Percentiles rank a stretch among this genome's conserved stretches.
These are phyloP conservation scores for Sporisorium reilianum DNA, from an alignment of 1,284 basidiomycete genomes.

Conservation along the genomic window DNA sequence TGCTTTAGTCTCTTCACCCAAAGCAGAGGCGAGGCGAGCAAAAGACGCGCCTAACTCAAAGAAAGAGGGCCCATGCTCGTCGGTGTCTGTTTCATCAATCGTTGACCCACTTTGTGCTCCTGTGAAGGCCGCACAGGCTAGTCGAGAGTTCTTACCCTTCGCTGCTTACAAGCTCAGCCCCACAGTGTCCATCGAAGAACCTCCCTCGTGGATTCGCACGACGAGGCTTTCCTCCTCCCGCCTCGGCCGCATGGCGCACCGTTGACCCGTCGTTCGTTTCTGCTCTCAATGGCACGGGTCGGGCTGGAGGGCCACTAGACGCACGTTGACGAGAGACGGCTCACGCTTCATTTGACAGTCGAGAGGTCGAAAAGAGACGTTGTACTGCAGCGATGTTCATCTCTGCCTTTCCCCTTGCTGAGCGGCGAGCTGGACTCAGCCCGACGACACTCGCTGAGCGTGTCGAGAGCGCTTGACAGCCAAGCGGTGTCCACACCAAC, in stretches of 20 bases:
- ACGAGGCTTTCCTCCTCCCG: not conserved
- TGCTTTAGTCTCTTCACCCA: too few species aligned
- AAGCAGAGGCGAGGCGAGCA: too few species aligned
- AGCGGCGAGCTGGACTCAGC: not conserved
- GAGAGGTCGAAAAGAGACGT: not conserved
- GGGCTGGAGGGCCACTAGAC: not conserved
- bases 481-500: not conserved
- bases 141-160: too few species aligned
- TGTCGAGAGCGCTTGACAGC: not conserved
- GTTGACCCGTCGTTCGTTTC: not conserved
- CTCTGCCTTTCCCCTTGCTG: too few species aligned
- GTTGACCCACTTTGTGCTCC: not conserved
- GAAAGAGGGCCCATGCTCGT: slow-evolving; percentile 1
- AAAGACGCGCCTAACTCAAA: not conserved
- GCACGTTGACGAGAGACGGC: too few species aligned
- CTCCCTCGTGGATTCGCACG: not conserved
- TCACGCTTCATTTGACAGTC: not conserved
- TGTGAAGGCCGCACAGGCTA: not conserved
- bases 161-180: not conserved
- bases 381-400: too few species aligned
- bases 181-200: not conserved
- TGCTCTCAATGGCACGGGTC: too few species aligned
- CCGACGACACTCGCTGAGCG: not conserved
- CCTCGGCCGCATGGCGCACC: too few species aligned
- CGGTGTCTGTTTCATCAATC: not conserved